These are phyloP conservation scores for Scedosporium boydii DNA, from an alignment of 2,329 filamentous ascomycete species.

Conservation along the genomic window DNA sequence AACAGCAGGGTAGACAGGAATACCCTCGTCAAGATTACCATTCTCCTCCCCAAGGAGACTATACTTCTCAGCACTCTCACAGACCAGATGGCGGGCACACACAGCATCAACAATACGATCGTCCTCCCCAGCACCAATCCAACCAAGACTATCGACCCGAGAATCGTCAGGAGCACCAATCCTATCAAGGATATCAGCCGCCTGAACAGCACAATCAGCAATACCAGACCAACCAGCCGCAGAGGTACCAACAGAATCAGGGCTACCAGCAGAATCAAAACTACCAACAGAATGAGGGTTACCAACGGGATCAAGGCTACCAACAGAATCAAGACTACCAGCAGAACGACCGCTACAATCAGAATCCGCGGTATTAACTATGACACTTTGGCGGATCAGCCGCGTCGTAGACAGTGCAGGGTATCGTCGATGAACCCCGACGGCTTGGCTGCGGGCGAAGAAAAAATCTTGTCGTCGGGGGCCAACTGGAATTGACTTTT, in stretches of 20 bases:
- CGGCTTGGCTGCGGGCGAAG: too few species aligned
- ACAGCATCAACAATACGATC: not conserved
- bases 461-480: too few species aligned
- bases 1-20: slow-evolving; percentile 14
- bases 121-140: slow-evolving; percentile 12
- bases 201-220: slow-evolving; percentile 2
- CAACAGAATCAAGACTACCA: slow-evolving; percentile 14
- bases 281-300: slow-evolving; percentile 14
- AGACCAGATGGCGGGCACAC: not conserved
- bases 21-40: slow-evolving; percentile 7
- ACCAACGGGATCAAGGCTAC: slow-evolving; percentile 15
- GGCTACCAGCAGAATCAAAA: slow-evolving; percentile 14
- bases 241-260: slow-evolving; percentile 11
- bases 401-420: too few species aligned
- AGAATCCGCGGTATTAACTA: slow-evolving; percentile 17
- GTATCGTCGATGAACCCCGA: too few species aligned
- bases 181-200: not conserved
- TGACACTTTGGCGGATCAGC: not conserved
- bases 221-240: slow-evolving; percentile 7
- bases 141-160: slow-evolving; percentile 5
- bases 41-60: not conserved
- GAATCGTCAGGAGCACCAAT: not conserved
- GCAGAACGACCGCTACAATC: slow-evolving; percentile 16
- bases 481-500: too few species aligned
- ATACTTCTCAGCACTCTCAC: slow-evolving; percentile 4